A percentile compares a stretch with the other conserved stretches of the same genome.
phyloP scores from a whole-genome alignment of 768 basidiomycete species.

The Mycena maculata region DNA sequence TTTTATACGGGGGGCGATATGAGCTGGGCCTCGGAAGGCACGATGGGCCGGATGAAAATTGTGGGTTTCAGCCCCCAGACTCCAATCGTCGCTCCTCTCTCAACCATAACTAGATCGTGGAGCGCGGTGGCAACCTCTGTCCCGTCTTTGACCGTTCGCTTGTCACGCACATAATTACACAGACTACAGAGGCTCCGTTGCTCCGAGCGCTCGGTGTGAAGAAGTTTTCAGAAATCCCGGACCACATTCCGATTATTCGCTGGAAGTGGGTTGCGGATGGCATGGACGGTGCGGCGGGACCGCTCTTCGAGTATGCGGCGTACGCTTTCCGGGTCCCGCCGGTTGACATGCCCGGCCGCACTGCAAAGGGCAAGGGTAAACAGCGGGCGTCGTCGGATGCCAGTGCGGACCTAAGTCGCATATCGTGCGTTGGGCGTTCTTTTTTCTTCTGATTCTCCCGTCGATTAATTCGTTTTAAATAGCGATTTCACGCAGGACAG shows the following conservation, averaged over 20 bases:
- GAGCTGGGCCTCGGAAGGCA: slow-evolving; percentile 60
- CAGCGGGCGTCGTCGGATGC: slow-evolving; percentile 9
- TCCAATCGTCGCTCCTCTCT: too few species aligned
- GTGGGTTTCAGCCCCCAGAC: slow-evolving; percentile 56
- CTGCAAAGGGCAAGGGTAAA: slow-evolving; percentile 42
- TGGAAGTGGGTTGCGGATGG: slow-evolving; percentile 70
- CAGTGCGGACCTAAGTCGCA: slow-evolving; percentile 53
- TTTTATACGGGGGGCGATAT: slow-evolving; percentile 72
- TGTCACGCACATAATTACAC: slow-evolving; percentile 79
- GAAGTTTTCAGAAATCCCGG: slow-evolving; percentile 66
- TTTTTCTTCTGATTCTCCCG: neutral
- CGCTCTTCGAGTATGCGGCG: slow-evolving; percentile 50
- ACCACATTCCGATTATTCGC: slow-evolving; percentile 70
- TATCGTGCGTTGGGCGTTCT: slow-evolving; percentile 54
- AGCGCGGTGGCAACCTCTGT: slow-evolving; percentile 70
- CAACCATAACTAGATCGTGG: slow-evolving; percentile 78
- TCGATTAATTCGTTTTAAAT: slow-evolving; percentile 18
- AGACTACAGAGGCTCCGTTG: slow-evolving; percentile 30
- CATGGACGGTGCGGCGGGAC: slow-evolving; percentile 36
- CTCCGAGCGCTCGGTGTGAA: slow-evolving; percentile 60
- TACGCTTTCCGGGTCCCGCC: slow-evolving; percentile 55
- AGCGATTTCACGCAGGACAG: slow-evolving; percentile 54
- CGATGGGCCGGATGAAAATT: slow-evolving; percentile 68
- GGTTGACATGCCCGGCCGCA: slow-evolving; percentile 17
- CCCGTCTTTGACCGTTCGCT: slow-evolving; percentile 64